A percentile compares a stretch with the other conserved stretches of the same genome.
phyloP scores from a whole-genome alignment of 306 rosid genomes.

The Crotalaria pallida region DNA sequence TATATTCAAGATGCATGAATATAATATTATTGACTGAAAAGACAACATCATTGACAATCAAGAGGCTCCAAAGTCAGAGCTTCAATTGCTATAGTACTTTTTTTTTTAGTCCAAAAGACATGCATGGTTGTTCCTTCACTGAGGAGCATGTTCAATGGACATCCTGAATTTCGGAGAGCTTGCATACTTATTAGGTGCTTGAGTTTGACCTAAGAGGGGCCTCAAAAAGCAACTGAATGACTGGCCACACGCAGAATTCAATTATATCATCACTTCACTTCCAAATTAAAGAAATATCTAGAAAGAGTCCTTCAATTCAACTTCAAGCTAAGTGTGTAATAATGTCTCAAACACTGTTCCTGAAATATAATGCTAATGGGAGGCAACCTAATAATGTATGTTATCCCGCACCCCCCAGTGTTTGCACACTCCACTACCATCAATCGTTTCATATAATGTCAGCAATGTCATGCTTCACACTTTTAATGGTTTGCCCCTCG shows the following conservation, averaged over 20 bases:
- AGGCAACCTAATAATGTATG: slow-evolving; percentile 35
- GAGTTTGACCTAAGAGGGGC: background rate
- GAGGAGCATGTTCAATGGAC: slow-evolving; percentile 46
- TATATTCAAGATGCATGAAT: slow-evolving; percentile 32
- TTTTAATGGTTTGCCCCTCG: background rate
- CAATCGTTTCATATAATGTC: slow-evolving; percentile 27
- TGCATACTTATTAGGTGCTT: slow-evolving; percentile 13
- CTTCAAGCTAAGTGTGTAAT: background rate
- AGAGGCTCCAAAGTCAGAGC: slow-evolving; percentile 20
- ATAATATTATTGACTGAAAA: slow-evolving; percentile 22
- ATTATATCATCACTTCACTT: slow-evolving; percentile 11
- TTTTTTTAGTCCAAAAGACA: slow-evolving; percentile 16
- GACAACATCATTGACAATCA: slow-evolving; percentile 1
- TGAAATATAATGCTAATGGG: slow-evolving; percentile 52
- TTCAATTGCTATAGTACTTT: background rate
- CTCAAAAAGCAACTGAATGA: background rate
- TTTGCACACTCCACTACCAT: slow-evolving; percentile 31
- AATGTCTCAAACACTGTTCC: slow-evolving; percentile 16
- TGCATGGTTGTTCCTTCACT: slow-evolving; percentile 1
- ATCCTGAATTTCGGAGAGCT: slow-evolving; percentile 27
- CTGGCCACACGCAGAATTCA: slow-evolving; percentile 17
- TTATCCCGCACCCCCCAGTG: background rate
- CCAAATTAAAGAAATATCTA: slow-evolving; percentile 16
- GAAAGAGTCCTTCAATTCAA: slow-evolving; percentile 4
- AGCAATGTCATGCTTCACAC: slow-evolving; percentile 27